Evolutionary conservation across 345 rosid genomes (phyloP).

Genomic region (Arabis alpina): DNA sequence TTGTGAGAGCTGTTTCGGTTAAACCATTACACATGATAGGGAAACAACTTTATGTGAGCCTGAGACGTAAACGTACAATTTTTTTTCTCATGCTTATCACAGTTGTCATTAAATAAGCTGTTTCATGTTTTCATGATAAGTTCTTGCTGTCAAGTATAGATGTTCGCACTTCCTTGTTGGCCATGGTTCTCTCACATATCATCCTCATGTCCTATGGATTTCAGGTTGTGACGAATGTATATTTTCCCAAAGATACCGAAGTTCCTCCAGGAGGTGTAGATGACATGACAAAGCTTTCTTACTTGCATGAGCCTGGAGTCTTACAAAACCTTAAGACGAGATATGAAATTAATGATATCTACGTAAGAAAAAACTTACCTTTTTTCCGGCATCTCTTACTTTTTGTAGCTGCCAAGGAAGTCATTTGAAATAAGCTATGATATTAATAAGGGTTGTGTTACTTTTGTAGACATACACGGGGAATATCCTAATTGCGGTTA

Average conservation of each 20-base stretch:
- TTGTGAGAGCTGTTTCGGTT: neutral
- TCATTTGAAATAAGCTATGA: conserved; percentile 28
- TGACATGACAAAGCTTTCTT: conserved; percentile 95
- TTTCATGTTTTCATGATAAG: conserved; percentile 21
- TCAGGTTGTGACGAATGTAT: conserved; percentile 71
- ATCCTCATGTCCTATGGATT: conserved; percentile 14
- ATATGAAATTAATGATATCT: conserved; percentile 90
- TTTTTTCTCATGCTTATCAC: conserved; percentile 6
- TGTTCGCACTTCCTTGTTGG: conserved; percentile 2
- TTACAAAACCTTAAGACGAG: conserved; percentile 70
- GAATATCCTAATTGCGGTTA: conserved; percentile 83
- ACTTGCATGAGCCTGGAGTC: conserved; percentile 95
- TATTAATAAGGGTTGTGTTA: conserved; percentile 33
- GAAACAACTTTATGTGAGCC: conserved; percentile 12
- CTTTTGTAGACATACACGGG: conserved; percentile 85
- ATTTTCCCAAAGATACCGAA: conserved; percentile 83
- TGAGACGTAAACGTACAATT: neutral
- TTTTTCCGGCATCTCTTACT: conserved; percentile 13
- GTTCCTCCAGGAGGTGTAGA: conserved; percentile 88
- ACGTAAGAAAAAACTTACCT: conserved; percentile 54
- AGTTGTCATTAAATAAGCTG: neutral
- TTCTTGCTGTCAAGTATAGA: conserved; percentile 2
- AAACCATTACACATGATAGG: neutral
- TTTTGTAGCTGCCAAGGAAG: conserved; percentile 28
- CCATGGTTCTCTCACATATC: conserved; percentile 27